A percentile compares a stretch with the other conserved stretches of the same genome.
Conservation (phyloP, 495 filamentous ascomycete species). For the Neurospora sp. region DNA sequence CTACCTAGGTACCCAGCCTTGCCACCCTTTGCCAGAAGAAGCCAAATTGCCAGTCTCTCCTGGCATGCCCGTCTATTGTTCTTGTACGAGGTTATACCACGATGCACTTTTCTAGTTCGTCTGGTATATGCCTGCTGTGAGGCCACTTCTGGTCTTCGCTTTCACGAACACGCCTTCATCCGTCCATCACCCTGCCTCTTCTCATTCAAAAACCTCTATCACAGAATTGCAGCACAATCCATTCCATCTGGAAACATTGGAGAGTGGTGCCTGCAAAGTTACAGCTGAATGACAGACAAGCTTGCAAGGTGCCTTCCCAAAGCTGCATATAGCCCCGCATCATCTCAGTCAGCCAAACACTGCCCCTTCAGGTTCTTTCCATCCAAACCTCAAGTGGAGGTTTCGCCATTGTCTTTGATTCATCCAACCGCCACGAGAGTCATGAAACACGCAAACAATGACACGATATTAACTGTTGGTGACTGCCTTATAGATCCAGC, state of each 20-base stretch:
- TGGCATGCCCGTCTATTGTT: no score
- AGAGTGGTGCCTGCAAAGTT: not conserved
- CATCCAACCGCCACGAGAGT: not conserved
- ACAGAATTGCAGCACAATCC: not conserved
- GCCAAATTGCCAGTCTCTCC: no score
- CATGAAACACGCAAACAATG: not conserved
- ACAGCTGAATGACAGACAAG: not conserved
- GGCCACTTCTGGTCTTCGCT: no score
- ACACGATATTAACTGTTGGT: not conserved
- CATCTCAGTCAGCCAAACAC: not conserved
- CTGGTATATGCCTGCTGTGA: no score
- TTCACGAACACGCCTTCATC: no score
- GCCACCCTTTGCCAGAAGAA: not conserved
- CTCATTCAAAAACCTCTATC: not conserved
- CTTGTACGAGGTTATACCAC: no score
- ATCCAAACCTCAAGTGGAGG: not conserved
- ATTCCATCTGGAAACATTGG: not conserved
- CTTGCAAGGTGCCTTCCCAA: not conserved
- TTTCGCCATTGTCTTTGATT: not conserved
- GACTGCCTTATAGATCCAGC: not conserved
- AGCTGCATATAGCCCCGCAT: conserved; percentile 13
- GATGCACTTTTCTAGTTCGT: no score
- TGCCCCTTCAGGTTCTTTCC: not conserved
- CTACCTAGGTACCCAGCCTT: not conserved
- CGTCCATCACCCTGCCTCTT: not conserved